These are phyloP conservation scores for Syzygium grande DNA, from an alignment of 345 rosid species.

Conservation along the genomic window DNA sequence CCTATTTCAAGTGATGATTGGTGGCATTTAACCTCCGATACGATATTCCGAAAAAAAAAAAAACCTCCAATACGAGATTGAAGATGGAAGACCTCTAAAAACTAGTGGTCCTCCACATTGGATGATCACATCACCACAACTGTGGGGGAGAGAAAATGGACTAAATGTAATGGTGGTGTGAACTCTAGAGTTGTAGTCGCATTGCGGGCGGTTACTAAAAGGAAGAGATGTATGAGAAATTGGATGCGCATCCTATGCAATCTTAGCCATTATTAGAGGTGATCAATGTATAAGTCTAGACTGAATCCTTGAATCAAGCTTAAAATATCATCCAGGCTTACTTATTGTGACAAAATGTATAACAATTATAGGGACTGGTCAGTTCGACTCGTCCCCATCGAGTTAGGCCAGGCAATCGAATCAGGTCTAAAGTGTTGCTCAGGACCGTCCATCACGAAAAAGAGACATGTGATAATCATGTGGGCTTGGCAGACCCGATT, in stretches of 20 bases:
- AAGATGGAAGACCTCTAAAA: too few relatives aligned
- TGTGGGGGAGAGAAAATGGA: too few relatives aligned
- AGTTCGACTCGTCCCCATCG: not conserved
- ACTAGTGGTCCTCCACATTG: too few relatives aligned
- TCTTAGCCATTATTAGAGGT: not conserved
- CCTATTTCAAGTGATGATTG: too few relatives aligned
- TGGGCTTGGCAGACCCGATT: not conserved
- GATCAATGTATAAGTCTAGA: rapidly evolving
- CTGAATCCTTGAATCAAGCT: rapidly evolving
- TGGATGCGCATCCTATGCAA: not conserved
- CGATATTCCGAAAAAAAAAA: too few relatives aligned
- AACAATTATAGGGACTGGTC: not conserved
- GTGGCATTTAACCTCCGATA: too few relatives aligned
- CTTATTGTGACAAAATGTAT: not conserved
- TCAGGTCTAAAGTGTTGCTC: not conserved
- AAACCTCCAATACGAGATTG: too few relatives aligned
- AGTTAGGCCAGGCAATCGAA: not conserved
- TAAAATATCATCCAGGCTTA: not conserved
- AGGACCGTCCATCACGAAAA: rapidly evolving
- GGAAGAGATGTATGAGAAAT: not conserved
- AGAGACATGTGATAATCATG: not conserved
- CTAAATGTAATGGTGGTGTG: not conserved
- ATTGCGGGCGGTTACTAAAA: not conserved
- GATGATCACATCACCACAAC: too few relatives aligned
- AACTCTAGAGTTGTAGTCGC: not conserved